These are phyloP conservation scores for Pseudocercospora cruenta DNA, from an alignment of 2,329 filamentous ascomycete genomes.

Conservation along the genomic window DNA sequence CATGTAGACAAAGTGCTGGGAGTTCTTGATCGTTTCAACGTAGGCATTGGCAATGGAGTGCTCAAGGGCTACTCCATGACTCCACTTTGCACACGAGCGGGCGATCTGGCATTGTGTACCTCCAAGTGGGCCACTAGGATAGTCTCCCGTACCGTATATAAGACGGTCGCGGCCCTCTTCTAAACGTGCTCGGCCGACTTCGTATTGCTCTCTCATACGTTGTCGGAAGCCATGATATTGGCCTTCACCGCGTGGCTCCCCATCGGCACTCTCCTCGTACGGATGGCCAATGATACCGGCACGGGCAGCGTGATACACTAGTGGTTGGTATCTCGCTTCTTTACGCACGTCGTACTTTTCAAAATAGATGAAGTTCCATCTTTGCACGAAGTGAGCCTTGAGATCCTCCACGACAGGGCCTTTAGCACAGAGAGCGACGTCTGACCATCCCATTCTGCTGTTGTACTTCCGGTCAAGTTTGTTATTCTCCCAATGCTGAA, in stretches of 20 bases:
- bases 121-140: slow-evolving; percentile 58
- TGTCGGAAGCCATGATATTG: slow-evolving; percentile 39
- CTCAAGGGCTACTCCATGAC: slow-evolving; percentile 61
- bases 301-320: slow-evolving; percentile 42
- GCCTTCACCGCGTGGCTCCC: slow-evolving; percentile 33
- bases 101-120: slow-evolving; percentile 81
- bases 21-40: slow-evolving; percentile 90
- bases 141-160: slow-evolving; percentile 24
- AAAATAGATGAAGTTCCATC: slow-evolving; percentile 90
- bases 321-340: slow-evolving; percentile 52
- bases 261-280: slow-evolving; percentile 32
- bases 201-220: slow-evolving; percentile 35
- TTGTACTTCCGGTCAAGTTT: slow-evolving; percentile 72
- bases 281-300: slow-evolving; percentile 40
- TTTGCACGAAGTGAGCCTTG: slow-evolving; percentile 75
- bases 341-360: slow-evolving; percentile 73
- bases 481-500: slow-evolving; percentile 82
- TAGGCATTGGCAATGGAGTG: slow-evolving; percentile 95
- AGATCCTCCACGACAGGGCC: slow-evolving; percentile 78
- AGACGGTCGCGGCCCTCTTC: slow-evolving; percentile 31
- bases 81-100: slow-evolving; percentile 60
- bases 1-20: slow-evolving; percentile 64
- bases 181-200: slow-evolving; percentile 30
- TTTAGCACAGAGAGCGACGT: slow-evolving; percentile 75
- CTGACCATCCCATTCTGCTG: slow-evolving; percentile 91